These are phyloP conservation scores for Gastrodia elata DNA, from an alignment of 106 monocot genomes.

Conservation along the genomic window DNA sequence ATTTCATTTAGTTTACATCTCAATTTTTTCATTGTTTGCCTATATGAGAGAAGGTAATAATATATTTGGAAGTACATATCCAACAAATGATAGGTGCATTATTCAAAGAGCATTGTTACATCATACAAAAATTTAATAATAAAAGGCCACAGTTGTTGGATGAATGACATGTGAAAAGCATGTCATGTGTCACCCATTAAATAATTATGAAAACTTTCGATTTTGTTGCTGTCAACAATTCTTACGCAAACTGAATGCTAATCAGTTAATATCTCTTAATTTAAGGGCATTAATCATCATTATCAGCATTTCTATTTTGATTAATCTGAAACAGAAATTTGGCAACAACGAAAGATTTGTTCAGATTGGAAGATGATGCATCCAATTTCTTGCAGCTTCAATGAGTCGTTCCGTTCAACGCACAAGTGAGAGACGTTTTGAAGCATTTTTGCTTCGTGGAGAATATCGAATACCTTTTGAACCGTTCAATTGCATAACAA, in stretches of 20 bases:
- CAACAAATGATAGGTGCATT: background rate
- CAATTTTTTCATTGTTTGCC: background rate
- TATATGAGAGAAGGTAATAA: background rate
- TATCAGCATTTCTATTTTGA: background rate
- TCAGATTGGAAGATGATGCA: too few species aligned
- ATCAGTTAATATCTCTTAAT: background rate
- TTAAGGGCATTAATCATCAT: background rate
- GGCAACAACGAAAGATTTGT: background rate
- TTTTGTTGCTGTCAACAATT: too few species aligned
- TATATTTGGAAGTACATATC: background rate
- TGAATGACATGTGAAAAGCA: too few species aligned
- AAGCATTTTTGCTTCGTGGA: background rate
- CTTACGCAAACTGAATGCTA: background rate
- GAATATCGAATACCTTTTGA: too few species aligned
- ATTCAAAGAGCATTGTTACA: too few species aligned
- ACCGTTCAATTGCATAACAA: background rate
- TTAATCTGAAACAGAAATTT: background rate
- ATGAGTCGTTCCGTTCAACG: too few species aligned
- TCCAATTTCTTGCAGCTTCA: too few species aligned
- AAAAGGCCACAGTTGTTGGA: too few species aligned
- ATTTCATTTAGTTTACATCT: background rate
- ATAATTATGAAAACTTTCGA: too few species aligned
- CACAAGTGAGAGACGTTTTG: background rate
- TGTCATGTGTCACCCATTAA: too few species aligned
- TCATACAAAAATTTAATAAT: too few species aligned